Base-by-base conservation (phyloP, 108 stramenopile species). In the Mayamaea pseudoterrestris region DNA sequence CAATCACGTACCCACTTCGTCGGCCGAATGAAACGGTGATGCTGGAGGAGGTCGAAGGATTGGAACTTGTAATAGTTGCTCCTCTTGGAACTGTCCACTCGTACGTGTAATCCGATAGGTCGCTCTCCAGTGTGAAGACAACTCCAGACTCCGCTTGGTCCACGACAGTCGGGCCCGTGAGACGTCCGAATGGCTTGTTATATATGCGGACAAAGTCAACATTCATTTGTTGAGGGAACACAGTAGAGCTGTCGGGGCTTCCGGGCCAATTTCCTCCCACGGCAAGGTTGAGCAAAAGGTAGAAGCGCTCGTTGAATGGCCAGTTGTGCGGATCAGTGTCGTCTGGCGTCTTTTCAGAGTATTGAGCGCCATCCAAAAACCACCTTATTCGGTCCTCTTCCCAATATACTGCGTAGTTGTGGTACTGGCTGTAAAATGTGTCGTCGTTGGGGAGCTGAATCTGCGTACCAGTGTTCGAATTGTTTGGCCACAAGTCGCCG, bases 121-220 rank as follows among this genome's bases (percentile, higher is more conserved):
- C n/a, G n/a, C n/a, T n/a, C n/a, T n/a, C n/a, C n/a, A n/a, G n/a
- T n/a, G n/a, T n/a, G n/a, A n/a, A n/a, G n/a, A n/a, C n/a, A n/a
- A n/a, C n/a, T n/a, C n/a, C n/a, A n/a, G n/a, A n/a, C n/a, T n/a
- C n/a, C n/a, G n/a, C n/a, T n/a, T n/a, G n/a, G n/a, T n/a, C n/a
- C n/a, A n/a, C n/a, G n/a, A n/a, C n/a, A n/a, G n/a, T n/a, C n/a
- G n/a, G n/a, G n/a, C n/a, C n/a, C n/a, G n/a, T n/a, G n/a, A n/a
- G n/a, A n/a, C n/a, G n/a, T n/a, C n/a, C n/a, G n/a, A n/a, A n/a
- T n/a, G 20, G 2, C 27, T 34, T 31, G n/a, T 64, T 49, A 48
- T 61, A 66, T 18, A 71, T 65, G n/a, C 70, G 58, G 25, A 71
- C 56, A 39, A 66, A 62, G 40, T 65, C 70, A 13, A 71, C 41